phyloP scores from a whole-genome alignment of 805 yeast species.

The Candida tallmaniae region DNA sequence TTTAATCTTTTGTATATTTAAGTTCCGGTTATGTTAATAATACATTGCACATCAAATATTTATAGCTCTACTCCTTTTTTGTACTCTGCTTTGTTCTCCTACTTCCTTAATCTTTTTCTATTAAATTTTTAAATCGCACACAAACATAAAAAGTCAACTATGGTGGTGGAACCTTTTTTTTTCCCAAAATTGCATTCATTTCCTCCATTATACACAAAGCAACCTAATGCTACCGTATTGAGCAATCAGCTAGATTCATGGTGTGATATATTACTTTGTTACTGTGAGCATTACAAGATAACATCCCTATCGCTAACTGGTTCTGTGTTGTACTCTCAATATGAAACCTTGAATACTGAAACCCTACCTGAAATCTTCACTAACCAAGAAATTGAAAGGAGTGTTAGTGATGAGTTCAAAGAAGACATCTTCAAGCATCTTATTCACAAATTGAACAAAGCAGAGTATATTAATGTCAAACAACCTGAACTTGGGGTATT shows the following conservation, averaged over 20 bases:
- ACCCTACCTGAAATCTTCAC: constrained; percentile 41
- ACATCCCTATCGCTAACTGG: constrained; percentile 27
- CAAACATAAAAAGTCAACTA: background rate
- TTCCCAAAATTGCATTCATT: constrained; percentile 50
- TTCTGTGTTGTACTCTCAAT: constrained; percentile 23
- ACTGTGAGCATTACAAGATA: constrained; percentile 51
- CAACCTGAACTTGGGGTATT: constrained; percentile 64
- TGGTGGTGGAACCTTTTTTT: constrained; percentile 16
- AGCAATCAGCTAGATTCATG: constrained; percentile 76
- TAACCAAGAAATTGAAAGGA: constrained; percentile 48
- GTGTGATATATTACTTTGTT: constrained; percentile 59
- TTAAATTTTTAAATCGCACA: no score
- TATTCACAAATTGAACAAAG: constrained; percentile 48
- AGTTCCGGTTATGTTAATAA: constrained; percentile 15
- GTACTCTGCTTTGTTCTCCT: background rate
- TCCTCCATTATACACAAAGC: constrained; percentile 90
- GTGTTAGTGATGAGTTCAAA: constrained; percentile 51
- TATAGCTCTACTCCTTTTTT: background rate
- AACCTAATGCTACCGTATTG: constrained; percentile 77
- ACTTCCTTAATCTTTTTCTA: no score
- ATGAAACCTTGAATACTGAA: constrained; percentile 12
- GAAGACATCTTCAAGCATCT: constrained; percentile 53
- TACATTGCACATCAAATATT: constrained; percentile 5
- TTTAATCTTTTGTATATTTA: constrained; percentile 19
- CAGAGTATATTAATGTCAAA: constrained; percentile 48